Evolutionary conservation across 139 green algal species (phyloP), one percentile per base, ranked within the genome.

Genomic region (Ettlia oleoabundans): DNA sequence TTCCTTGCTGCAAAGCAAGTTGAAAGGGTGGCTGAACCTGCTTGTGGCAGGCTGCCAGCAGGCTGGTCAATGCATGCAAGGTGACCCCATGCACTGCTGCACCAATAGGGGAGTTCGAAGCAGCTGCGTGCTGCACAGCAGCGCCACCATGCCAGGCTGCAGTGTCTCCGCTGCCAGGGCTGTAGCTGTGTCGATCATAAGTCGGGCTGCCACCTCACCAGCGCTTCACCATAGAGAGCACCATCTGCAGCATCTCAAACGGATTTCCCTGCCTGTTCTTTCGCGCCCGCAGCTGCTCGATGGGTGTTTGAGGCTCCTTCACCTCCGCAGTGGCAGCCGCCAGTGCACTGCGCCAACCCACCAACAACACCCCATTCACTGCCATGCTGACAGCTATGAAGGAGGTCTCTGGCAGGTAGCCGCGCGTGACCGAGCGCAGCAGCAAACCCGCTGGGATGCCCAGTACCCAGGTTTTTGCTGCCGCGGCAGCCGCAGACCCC

Each of bases 381-480:
- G 80, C 89, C 63, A 96, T 68, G 32, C 47, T 81, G 0, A 97
- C 91, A 8, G 88, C 67, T 35, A 97, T 89, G 83, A 98, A 98
- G 19, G 89, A 63, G 37, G 81, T 85, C 21, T 91, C 87, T 10
- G 94, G 91, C 41, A 94, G 30, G 55, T 95, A 93, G n/a, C 94
- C 94, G 28, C 77, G 70, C 22, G 40, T 30, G 7, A 92, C n/a
- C 0, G 85, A 78, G 13, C 94, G 85, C 15, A 97, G 21, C 13
- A 87, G 84, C 1, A 96, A 37, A 18, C 90, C 92, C 4, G 92
- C 71, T 6, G 94, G 93, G 1, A 88, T 86, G 37, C 75, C 94
- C 26, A 94, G 73, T 1, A 78, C 90, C 94, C 93, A 97, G 37
- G 58, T 83, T 75, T 95, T 94, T 6, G 86, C 88, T 22, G 93